Evolutionary conservation across 495 filamentous ascomycete species (phyloP), one percentile per base, ranked within the genome.

Genomic region (Lasiosphaeriaceae sp.): DNA sequence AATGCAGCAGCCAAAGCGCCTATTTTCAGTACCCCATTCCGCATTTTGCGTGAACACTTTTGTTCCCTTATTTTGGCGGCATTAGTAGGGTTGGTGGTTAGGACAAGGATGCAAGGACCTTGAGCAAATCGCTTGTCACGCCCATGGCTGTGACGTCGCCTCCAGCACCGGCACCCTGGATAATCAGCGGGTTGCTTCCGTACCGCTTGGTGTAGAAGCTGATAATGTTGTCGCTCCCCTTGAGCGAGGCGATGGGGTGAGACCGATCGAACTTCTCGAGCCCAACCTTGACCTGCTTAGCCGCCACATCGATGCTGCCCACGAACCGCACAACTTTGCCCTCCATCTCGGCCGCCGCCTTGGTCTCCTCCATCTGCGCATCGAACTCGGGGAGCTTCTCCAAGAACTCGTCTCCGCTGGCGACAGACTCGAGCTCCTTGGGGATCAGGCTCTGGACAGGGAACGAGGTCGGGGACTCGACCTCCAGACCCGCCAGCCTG

Each of bases 201-300:
- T 98, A 97, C 63, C 94, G 83, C 78, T 92, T 87, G 45, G 94
- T 97, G 73, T 94, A 96, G 80, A 98, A 96, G 80, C 85, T 94
- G 66, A 98, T 94, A 67, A 97, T 93, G 77, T 97, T 97, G 69
- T 96, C 94, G 72, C 91, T 96, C 37, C 94, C 94, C 79, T 96
- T 95, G 55, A 97, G 77, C 35, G 88, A 88, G 26, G 93, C 94
- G 72, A 97, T 95, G 29, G 94, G 86, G 66, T 89, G 87, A 45
- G 86, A 85, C 62, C 80, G 85, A 49, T 90, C 87, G 51, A 95
- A 90, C 79, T 85, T 87, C 79, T 96, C 88, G 64, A 98, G 71
- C 9, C 92, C 93, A 49, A 97, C 92, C 71, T 89, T 92, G 63
- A 96, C 85, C 59, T 83, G 72, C 66, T 89, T 86, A 51, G 77